A percentile compares a stretch with the other conserved stretches of the same genome.
phyloP scores from a whole-genome alignment of 192 early-diverging fungal genomes.

The Spizellomyces punctatus region DNA sequence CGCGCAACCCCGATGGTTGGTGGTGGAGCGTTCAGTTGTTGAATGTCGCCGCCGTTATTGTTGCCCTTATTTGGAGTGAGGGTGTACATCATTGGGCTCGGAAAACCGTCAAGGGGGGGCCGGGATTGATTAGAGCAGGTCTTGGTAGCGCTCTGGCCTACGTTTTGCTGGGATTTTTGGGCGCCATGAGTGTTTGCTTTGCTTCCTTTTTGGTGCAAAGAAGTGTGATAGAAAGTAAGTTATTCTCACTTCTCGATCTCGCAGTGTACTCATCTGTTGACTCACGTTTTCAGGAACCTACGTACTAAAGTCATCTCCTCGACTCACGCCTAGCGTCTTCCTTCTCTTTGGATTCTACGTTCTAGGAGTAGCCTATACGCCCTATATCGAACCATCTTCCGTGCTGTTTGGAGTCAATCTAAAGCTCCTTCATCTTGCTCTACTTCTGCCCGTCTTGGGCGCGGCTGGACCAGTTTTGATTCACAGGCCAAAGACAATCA shows the following conservation, averaged over 20 bases:
- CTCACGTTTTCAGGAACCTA: conserved; percentile 3
- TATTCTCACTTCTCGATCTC: not conserved
- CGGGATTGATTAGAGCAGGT: conserved; percentile 1
- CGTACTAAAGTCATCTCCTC: not conserved
- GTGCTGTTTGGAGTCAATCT: conserved; percentile 29
- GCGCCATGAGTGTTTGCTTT: conserved; percentile 35
- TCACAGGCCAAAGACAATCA: conserved; percentile 6
- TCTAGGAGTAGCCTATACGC: conserved; percentile 14
- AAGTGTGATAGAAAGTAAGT: conserved; percentile 20
- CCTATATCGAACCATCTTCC: conserved; percentile 18
- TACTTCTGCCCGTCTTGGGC: conserved; percentile 22
- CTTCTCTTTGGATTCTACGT: conserved; percentile 5
- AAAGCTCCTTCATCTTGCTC: conserved; percentile 16
- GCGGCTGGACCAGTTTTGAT: conserved; percentile 22
- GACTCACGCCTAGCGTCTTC: conserved; percentile 14
- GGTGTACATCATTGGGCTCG: conserved; percentile 24
- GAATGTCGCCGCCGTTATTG: conserved; percentile 23
- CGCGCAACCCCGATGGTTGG: conserved; percentile 15
- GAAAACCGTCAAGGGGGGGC: not conserved
- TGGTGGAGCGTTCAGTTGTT: conserved; percentile 37
- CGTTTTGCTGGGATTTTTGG: conserved; percentile 27
- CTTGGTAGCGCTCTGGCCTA: conserved; percentile 23
- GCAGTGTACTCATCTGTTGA: too few relatives aligned
- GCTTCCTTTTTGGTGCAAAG: conserved; percentile 32
- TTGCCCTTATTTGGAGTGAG: conserved; percentile 32